phyloP scores from a whole-genome alignment of 345 rosid species.

The Rubroshorea leprosula region DNA sequence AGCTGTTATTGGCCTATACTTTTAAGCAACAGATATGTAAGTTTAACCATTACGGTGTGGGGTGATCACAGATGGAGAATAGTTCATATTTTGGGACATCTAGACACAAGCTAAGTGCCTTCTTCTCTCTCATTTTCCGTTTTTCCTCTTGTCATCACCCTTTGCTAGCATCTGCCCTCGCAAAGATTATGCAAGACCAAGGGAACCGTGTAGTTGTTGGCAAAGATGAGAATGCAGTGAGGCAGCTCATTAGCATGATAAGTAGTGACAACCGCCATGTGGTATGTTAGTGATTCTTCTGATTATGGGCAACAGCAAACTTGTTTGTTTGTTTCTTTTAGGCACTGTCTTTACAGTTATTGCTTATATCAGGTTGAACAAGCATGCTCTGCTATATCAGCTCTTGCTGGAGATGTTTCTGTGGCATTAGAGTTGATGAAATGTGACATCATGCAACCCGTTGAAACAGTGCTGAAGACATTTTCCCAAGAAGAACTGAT shows the following conservation, averaged over 20 bases:
- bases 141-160: constrained; percentile 99
- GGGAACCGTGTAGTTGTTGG: constrained; percentile 84
- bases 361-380: constrained; percentile 71
- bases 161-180: constrained; percentile 92
- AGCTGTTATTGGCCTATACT: not conserved
- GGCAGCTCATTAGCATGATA: constrained; percentile 99
- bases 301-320: constrained; percentile 1
- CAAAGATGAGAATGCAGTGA: constrained; percentile 98
- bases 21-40: not conserved
- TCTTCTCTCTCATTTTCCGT: constrained; percentile 96
- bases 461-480: constrained; percentile 75
- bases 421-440: constrained; percentile 92
- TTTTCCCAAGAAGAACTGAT: constrained; percentile 67
- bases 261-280: constrained; percentile 89
- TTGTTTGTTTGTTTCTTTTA: constrained; percentile 10
- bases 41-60: constrained; percentile 6
- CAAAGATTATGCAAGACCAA: constrained; percentile 92
- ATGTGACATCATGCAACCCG: constrained; percentile 96
- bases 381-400: constrained; percentile 91
- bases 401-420: constrained; percentile 87
- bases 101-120: constrained; percentile 91
- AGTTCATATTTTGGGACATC: constrained; percentile 92
- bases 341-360: constrained; percentile 23
- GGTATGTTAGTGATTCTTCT: constrained; percentile 45
- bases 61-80: constrained; percentile 73